Conservation (phyloP, 78 protist species). For the Monocercomonoides exilis region DNA sequence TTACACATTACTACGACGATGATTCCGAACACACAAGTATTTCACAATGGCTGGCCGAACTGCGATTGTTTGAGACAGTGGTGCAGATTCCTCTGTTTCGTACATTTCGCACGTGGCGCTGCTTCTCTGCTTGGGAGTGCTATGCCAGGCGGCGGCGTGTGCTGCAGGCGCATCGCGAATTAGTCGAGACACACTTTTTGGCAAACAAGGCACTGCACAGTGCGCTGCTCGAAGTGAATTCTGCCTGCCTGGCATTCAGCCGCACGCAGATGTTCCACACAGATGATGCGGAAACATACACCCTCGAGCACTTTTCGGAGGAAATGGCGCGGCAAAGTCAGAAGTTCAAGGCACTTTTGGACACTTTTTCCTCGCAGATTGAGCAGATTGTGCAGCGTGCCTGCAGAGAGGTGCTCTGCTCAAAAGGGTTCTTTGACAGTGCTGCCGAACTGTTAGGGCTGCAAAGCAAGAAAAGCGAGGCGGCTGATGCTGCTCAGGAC, state of each 20-base stretch:
- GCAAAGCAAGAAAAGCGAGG: too few species aligned
- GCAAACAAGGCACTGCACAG: not conserved
- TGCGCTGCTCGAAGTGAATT: not conserved
- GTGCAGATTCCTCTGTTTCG: slow-evolving; percentile 38
- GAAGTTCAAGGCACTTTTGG: not conserved
- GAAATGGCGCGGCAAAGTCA: not conserved
- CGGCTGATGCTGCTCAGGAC: too few species aligned
- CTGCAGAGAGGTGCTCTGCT: not conserved
- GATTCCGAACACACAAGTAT: slow-evolving; percentile 39
- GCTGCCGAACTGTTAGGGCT: too few species aligned
- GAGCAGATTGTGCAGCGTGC: not conserved
- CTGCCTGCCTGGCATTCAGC: not conserved
- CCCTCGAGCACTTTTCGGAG: not conserved
- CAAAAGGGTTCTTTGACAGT: too few species aligned
- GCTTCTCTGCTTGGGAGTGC: not conserved
- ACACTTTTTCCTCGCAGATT: not conserved
- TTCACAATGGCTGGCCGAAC: slow-evolving; percentile 42
- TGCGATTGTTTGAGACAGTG: slow-evolving; percentile 4
- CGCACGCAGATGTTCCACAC: not conserved
- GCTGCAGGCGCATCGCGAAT: not conserved
- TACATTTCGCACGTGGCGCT: slow-evolving; percentile 12
- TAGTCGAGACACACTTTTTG: not conserved
- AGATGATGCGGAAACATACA: not conserved
- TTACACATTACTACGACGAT: slow-evolving; percentile 42
- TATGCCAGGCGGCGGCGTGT: not conserved